Evolutionary conservation across 495 filamentous ascomycete species (phyloP).

Genomic region (Hyaloscypha variabilis): DNA sequence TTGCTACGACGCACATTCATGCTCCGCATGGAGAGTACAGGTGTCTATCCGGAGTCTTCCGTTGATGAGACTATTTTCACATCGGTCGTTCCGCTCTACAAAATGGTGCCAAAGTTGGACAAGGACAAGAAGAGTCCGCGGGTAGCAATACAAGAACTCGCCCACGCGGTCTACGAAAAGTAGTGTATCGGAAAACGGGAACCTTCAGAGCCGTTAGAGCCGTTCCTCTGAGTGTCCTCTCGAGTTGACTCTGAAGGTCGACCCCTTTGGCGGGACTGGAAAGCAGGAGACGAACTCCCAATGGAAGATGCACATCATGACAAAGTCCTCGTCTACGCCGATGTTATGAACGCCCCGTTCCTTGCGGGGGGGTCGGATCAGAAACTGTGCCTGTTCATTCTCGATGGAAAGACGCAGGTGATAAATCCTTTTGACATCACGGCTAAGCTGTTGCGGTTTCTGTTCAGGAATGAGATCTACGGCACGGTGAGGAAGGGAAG

Average conservation of each 20-base stretch:
- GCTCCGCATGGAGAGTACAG: neutral
- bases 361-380: neutral
- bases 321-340: neutral
- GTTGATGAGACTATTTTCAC: too few species aligned
- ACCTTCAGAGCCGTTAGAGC: neutral
- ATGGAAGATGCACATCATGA: neutral
- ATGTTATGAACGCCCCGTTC: neutral
- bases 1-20: neutral
- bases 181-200: conserved; percentile 3
- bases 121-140: neutral
- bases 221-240: neutral
- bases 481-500: neutral
- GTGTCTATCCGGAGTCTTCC: too few species aligned
- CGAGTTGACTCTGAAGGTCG: neutral
- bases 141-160: neutral
- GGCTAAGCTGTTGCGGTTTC: neutral
- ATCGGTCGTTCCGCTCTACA: neutral
- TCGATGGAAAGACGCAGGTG: neutral
- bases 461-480: neutral
- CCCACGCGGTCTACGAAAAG: neutral
- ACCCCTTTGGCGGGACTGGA: neutral
- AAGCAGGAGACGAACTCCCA: neutral
- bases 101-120: neutral
- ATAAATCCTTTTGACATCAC: neutral
- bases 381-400: neutral